Evolutionary conservation across 2,329 filamentous ascomycete species (phyloP).

Genomic region (Colletotrichum musicola): DNA sequence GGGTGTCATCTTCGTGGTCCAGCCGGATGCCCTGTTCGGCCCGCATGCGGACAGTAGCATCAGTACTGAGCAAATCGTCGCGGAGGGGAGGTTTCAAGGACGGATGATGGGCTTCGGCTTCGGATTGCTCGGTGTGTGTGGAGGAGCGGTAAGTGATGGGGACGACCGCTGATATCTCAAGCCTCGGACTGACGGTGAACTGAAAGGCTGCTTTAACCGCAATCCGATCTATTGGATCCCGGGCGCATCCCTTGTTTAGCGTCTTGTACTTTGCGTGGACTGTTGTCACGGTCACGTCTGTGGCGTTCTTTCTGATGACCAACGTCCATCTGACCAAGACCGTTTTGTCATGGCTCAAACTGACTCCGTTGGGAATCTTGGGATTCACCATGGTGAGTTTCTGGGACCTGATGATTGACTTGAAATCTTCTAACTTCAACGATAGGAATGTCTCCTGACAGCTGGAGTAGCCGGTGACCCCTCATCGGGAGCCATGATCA

Average conservation of each 20-base stretch:
- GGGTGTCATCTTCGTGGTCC: conserved; percentile 28
- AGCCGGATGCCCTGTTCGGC: conserved; percentile 24
- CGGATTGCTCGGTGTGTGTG: conserved; percentile 20
- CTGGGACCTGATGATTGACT: not conserved
- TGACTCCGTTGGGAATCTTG: conserved; percentile 25
- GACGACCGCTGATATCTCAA: no score
- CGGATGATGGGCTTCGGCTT: conserved; percentile 33
- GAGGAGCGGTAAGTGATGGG: conserved; percentile 16
- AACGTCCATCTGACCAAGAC: conserved; percentile 16
- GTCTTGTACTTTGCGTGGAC: conserved; percentile 31
- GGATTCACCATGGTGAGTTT: conserved; percentile 30
- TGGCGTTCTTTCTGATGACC: conserved; percentile 14
- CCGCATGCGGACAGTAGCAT: not conserved
- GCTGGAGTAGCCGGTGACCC: conserved; percentile 23
- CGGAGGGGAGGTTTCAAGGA: not conserved
- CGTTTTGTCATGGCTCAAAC: conserved; percentile 19
- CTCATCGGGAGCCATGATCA: conserved; percentile 20
- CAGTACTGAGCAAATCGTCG: not conserved
- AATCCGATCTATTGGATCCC: conserved; percentile 21
- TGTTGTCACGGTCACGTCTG: conserved; percentile 2
- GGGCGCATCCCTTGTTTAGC: conserved; percentile 20
- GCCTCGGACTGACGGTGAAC: no score
- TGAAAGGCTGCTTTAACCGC: conserved; percentile 20
- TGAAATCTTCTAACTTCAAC: not conserved
- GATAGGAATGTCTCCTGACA: conserved; percentile 25